Evolutionary conservation across 139 green algal genomes (phyloP), one percentile per base, ranked within the genome.

Genomic region (Chlorella sp.): DNA sequence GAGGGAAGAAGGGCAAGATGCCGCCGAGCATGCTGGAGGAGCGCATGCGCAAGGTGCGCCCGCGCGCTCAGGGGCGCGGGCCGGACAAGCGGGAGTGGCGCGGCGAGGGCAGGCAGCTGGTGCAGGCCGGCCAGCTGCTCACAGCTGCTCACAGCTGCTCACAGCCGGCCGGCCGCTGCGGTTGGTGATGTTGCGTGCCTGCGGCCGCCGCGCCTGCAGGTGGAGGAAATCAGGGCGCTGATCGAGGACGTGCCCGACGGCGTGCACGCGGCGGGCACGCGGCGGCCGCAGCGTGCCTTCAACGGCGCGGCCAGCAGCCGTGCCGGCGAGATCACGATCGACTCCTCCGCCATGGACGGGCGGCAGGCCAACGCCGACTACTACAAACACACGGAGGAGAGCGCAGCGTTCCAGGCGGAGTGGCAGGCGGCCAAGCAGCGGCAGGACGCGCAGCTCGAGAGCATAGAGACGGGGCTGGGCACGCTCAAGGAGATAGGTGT

Each of bases 381-480:
- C 74, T 94, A 88, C 63, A 70, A 79, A 41, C 77, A 89, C 74
- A 93, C 86, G 2, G 88, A 89, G n/a, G 56, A 83, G 43, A 87
- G 83, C 23, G 62, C 71, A 21, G 65, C 74, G 29, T 94, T 95
- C 70, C 83, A 86, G 55, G 76, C 86, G 86, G 90, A 95, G 70
- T 91, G 75, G 71, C 66, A 89, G 68, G 46, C 82, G n/a, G 77
- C 85, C 21, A 89, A 90, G 73, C 69, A 67, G 45, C 78, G 73
- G 70, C 91, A 97, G 74, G 92, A 97, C 77, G 67, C 85, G 67
- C 71, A 83, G 65, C 86, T 97, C 40, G 89, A 94, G 36, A 77
- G 76, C 41, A 95, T 97, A 55, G 90, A 89, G 73, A 53, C 74
- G n/a, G 88, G 85, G 33, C 80, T 97, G 9, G 69, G 56, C 8